Base-by-base conservation (phyloP, 495 filamentous ascomycete species). In the Penicillium verhagenii region DNA sequence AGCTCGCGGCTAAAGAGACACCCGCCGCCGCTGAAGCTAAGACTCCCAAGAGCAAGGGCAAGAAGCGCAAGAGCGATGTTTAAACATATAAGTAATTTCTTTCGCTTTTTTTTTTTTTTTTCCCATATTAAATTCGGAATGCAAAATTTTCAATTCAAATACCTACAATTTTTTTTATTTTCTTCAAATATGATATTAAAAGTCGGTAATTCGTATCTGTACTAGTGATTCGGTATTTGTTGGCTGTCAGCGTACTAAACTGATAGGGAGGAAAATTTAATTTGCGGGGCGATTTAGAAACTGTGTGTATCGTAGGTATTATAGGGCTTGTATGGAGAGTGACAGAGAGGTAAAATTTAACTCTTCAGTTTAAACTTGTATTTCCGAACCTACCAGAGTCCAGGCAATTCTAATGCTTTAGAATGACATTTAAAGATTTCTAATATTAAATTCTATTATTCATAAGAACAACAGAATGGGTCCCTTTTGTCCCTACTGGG, bases 41-140 rank as follows among this genome's bases (percentile, higher is more conserved):
- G 50, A 61, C 59, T 8, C 28, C 28, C 47, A 83, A 82, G 81
- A 73, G 75, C 62, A 74, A 63, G 53, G 73, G 73, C 55, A 87
- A 86, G 80, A 90, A 89, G 82, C 84, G 86, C 67, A 88, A 87
- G 81, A 80, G 79, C 61, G 76, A 78, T 55, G 71, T 54, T 23
- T 75, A 70, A 69, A 38, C 19, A 24, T 55, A 21, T 16, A 54
- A 14, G 21, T 52, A 43, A 46, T 48, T 47, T 49, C 33, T 40
- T 53, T 43, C 50, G 9, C 31, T 25, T 31, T 35, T 45, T 44
- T 40, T 42, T 54, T 37, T 21, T 52, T 44, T 59, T 52, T 58
- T 50, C 37, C 56, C 56, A 28, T 50, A 45, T 29, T 20, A 29
- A 48, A 25, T 54, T 28, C 26, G 6, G 26, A 9, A 6, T n/a